Conservation (phyloP, 495 filamentous ascomycete genomes). For the Podospora pseudopauciseta region DNA sequence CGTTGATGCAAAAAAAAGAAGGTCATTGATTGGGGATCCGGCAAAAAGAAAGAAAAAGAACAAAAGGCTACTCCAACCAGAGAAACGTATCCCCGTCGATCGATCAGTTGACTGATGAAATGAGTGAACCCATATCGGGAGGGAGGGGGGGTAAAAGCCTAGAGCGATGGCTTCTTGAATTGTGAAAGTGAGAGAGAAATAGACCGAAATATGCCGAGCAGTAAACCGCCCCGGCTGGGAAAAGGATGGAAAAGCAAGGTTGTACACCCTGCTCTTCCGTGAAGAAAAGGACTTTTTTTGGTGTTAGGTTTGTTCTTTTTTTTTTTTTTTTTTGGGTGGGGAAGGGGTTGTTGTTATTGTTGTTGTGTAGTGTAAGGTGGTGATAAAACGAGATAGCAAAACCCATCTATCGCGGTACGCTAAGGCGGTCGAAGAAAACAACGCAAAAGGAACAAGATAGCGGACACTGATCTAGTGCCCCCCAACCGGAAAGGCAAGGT, state of each 20-base stretch:
- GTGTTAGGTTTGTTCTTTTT: not conserved
- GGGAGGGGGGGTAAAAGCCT: not conserved
- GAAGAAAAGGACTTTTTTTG: not conserved
- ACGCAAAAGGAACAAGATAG: slow-evolving; percentile 2
- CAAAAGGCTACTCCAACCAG: not conserved
- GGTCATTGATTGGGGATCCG: not conserved
- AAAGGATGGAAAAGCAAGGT: not conserved
- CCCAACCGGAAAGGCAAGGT: slow-evolving; percentile 25
- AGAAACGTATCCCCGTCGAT: not conserved
- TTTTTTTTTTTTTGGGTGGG: not conserved
- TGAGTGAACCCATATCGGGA: not conserved
- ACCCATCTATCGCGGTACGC: slow-evolving; percentile 6
- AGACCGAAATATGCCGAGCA: not conserved
- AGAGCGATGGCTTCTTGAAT: not conserved
- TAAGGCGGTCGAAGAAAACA: slow-evolving; percentile 15
- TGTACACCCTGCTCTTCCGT: not conserved
- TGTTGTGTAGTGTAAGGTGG: not conserved
- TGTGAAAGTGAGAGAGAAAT: not conserved
- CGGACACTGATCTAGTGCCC: slow-evolving; percentile 3
- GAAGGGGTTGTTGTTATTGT: not conserved
- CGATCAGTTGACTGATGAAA: not conserved
- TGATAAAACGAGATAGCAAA: not conserved
- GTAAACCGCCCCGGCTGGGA: not conserved
- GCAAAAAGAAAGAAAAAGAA: not conserved
- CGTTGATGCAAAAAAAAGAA: not conserved